Evolutionary conservation across 1,139 yeast genomes (phyloP).

Genomic region (Magnusiomyces clavatus): DNA sequence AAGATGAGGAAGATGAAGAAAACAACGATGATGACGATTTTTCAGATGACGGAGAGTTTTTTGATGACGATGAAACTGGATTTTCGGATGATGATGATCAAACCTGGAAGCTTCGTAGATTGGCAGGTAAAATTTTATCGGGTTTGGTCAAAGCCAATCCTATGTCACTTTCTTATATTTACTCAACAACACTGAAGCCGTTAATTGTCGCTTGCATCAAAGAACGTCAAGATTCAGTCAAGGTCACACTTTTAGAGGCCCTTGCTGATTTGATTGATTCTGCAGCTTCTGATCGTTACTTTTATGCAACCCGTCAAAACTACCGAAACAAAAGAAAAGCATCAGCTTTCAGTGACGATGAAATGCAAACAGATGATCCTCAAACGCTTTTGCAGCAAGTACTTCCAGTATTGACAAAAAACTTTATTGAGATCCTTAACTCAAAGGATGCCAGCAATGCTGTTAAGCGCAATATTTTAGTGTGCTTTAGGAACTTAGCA

Average conservation of each 20-base stretch:
- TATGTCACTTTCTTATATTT: slow-evolving; percentile 19
- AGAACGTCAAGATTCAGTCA: slow-evolving; percentile 36
- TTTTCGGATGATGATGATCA: slow-evolving; percentile 46
- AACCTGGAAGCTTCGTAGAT: slow-evolving; percentile 63
- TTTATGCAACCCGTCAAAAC: slow-evolving; percentile 20
- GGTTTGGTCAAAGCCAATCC: slow-evolving; percentile 37
- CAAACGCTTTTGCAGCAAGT: slow-evolving; percentile 15
- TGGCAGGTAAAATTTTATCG: slow-evolving; percentile 42
- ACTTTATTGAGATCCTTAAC: slow-evolving; percentile 17
- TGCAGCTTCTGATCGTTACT: slow-evolving; percentile 24
- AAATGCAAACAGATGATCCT: slow-evolving; percentile 27
- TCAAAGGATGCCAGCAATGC: slow-evolving; percentile 15
- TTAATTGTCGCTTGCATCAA: slow-evolving; percentile 27
- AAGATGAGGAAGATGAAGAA: slow-evolving; percentile 18
- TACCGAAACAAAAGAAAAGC: slow-evolving; percentile 28
- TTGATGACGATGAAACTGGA: slow-evolving; percentile 19
- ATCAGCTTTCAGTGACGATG: slow-evolving; percentile 26
- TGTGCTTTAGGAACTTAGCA: slow-evolving; percentile 16
- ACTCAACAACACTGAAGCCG: slow-evolving; percentile 22
- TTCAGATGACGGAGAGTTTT: slow-evolving; percentile 40
- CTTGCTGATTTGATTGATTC: slow-evolving; percentile 24
- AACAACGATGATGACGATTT: slow-evolving; percentile 44
- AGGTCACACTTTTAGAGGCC: slow-evolving; percentile 31
- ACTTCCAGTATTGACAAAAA: slow-evolving; percentile 20
- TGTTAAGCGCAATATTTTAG: slow-evolving; percentile 17